These are phyloP conservation scores for Glycine latifolia DNA, from an alignment of 306 rosid species.

Conservation along the genomic window DNA sequence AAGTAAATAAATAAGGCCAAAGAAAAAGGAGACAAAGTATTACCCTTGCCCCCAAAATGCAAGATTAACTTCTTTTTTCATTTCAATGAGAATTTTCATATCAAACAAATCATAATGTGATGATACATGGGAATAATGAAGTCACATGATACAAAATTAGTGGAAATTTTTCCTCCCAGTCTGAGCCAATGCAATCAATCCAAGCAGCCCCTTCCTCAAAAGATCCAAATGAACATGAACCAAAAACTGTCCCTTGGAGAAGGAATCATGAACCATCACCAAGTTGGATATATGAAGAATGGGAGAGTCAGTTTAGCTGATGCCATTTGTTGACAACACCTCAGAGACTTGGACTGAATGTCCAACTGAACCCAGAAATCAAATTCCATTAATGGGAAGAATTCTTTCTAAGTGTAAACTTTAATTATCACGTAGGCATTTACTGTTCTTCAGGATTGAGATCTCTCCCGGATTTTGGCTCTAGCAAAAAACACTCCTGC, in stretches of 20 bases:
- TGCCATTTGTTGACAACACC: slow-evolving; percentile 28
- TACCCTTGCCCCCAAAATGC: neutral
- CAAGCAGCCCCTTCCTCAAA: slow-evolving; percentile 24
- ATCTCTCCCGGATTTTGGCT: slow-evolving; percentile 90
- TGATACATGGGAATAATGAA: slow-evolving; percentile 23
- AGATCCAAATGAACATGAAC: slow-evolving; percentile 29
- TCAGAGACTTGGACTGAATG: slow-evolving; percentile 34
- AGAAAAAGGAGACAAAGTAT: neutral
- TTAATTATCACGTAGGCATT: neutral
- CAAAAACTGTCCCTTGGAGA: slow-evolving; percentile 37
- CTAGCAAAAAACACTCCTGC: slow-evolving; percentile 95
- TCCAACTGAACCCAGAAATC: slow-evolving; percentile 45
- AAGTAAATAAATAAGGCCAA: neutral
- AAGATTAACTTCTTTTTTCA: neutral
- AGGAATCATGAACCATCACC: slow-evolving; percentile 36
- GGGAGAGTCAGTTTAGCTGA: slow-evolving; percentile 8
- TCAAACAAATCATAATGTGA: slow-evolving; percentile 12
- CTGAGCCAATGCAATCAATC: slow-evolving; percentile 36
- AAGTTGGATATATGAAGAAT: slow-evolving; percentile 24
- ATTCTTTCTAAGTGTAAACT: slow-evolving; percentile 14
- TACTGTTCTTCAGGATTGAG: slow-evolving; percentile 52
- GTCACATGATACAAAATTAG: slow-evolving; percentile 31
- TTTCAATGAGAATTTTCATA: slow-evolving; percentile 12
- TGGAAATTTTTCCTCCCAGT: slow-evolving; percentile 4
- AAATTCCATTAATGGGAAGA: slow-evolving; percentile 23